Conservation (phyloP, 2,329 filamentous ascomycete species). For the Nigrospora osmanthi region DNA sequence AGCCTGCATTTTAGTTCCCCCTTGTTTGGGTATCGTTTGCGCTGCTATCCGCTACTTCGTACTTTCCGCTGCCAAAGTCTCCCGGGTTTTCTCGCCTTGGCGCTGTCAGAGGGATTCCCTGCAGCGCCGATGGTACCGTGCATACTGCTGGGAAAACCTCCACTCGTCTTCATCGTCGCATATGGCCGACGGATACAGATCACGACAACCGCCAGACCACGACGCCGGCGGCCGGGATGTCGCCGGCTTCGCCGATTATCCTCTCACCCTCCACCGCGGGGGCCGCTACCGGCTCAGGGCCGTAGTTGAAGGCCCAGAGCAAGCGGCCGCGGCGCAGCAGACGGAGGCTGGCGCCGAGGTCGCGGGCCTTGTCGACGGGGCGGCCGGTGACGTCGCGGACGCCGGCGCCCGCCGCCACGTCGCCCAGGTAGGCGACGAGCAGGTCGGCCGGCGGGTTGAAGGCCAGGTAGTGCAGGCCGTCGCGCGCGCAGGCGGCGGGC, state of each 20-base stretch:
- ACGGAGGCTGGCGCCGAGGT: conserved; percentile 10
- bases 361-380: conserved; percentile 6
- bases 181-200: too few species aligned
- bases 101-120: too few species aligned
- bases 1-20: too few species aligned
- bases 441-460: conserved; percentile 14
- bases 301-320: conserved; percentile 14
- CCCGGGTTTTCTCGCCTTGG: too few species aligned
- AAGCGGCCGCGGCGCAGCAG: conserved; percentile 8
- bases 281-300: conserved; percentile 6
- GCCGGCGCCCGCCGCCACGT: conserved; percentile 7
- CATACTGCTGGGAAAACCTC: too few species aligned
- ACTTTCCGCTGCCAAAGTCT: too few species aligned
- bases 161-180: too few species aligned
- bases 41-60: too few species aligned
- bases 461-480: too few species aligned
- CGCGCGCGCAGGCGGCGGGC: conserved; percentile 8
- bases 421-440: conserved; percentile 10
- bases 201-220: conserved; percentile 8
- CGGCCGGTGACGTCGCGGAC: conserved; percentile 9
- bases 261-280: conserved; percentile 3
- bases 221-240: conserved; percentile 9
- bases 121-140: too few species aligned
- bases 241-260: conserved; percentile 7
- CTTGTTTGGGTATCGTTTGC: too few species aligned